These are phyloP conservation scores for Parachaetomium inaequale DNA, from an alignment of 495 filamentous ascomycete species.

Conservation along the genomic window DNA sequence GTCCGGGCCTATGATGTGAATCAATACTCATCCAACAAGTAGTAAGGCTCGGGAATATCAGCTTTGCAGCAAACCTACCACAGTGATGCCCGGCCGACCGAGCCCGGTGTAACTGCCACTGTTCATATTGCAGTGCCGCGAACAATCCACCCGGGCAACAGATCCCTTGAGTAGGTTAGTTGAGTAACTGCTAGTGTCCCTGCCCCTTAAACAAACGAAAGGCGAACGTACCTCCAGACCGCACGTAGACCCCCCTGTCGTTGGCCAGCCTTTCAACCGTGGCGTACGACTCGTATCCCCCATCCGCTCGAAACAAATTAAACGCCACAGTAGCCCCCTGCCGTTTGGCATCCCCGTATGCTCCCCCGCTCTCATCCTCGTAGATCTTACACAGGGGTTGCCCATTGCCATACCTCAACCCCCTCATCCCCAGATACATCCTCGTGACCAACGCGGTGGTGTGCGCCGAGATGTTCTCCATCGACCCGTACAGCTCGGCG, in stretches of 20 bases:
- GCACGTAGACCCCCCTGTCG: slow-evolving; percentile 59
- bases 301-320: slow-evolving; percentile 56
- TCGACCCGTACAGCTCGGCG: slow-evolving; percentile 56
- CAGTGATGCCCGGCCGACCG: slow-evolving; percentile 65
- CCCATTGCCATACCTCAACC: slow-evolving; percentile 59
- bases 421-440: slow-evolving; percentile 50
- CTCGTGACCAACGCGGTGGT: slow-evolving; percentile 53
- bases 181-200: slow-evolving; percentile 49
- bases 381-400: slow-evolving; percentile 57
- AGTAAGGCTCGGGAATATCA: background rate
- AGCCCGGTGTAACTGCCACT: slow-evolving; percentile 59
- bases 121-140: slow-evolving; percentile 46
- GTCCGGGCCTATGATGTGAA: slow-evolving; percentile 33
- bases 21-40: slow-evolving; percentile 33
- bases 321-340: slow-evolving; percentile 73
- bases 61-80: slow-evolving; percentile 27
- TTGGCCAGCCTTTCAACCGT: slow-evolving; percentile 62
- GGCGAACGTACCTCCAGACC: slow-evolving; percentile 62
- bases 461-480: slow-evolving; percentile 60
- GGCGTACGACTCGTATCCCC: slow-evolving; percentile 54
- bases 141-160: slow-evolving; percentile 47
- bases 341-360: slow-evolving; percentile 53
- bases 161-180: slow-evolving; percentile 40
- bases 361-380: slow-evolving; percentile 18
- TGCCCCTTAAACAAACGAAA: slow-evolving; percentile 18